phyloP scores from a whole-genome alignment of 192 early-diverging fungal genomes.

The Mortierella antarctica region DNA sequence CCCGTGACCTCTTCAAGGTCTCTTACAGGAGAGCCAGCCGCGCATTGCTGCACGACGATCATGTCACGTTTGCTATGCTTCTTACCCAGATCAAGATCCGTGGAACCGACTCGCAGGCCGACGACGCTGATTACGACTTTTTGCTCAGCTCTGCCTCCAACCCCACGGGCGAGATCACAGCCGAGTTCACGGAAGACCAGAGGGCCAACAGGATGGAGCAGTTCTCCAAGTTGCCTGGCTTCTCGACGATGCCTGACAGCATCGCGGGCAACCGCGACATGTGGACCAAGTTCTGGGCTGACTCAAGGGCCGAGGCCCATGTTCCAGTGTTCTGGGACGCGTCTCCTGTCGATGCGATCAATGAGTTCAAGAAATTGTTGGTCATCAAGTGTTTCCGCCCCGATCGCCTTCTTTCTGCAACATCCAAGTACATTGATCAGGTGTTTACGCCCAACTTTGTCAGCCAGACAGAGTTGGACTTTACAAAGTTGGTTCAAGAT shows the following conservation, averaged over 20 bases:
- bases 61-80: conserved; percentile 88
- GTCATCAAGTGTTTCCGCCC: conserved; percentile 89
- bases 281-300: conserved; percentile 63
- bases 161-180: conserved; percentile 57
- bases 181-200: conserved; percentile 62
- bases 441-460: conserved; percentile 73
- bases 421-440: conserved; percentile 74
- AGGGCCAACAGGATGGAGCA: conserved; percentile 57
- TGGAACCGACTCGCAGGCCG: conserved; percentile 61
- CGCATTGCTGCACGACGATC: conserved; percentile 92
- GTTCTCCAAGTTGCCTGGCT: conserved; percentile 53
- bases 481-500: conserved; percentile 73
- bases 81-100: conserved; percentile 89
- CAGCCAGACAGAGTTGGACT: conserved; percentile 70
- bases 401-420: conserved; percentile 85
- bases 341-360: conserved; percentile 49
- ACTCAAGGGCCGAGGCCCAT: conserved; percentile 56
- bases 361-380: conserved; percentile 81
- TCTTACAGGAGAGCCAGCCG: conserved; percentile 83
- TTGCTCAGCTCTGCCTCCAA: conserved; percentile 72
- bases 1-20: conserved; percentile 85
- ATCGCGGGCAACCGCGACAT: conserved; percentile 53
- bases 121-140: conserved; percentile 77
- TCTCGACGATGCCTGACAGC: conserved; percentile 53
- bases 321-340: conserved; percentile 68